Evolutionary conservation across 371 early-diverging fungal species (phyloP), one percentile per base, ranked within the genome.

Genomic region (Mucor sp.): DNA sequence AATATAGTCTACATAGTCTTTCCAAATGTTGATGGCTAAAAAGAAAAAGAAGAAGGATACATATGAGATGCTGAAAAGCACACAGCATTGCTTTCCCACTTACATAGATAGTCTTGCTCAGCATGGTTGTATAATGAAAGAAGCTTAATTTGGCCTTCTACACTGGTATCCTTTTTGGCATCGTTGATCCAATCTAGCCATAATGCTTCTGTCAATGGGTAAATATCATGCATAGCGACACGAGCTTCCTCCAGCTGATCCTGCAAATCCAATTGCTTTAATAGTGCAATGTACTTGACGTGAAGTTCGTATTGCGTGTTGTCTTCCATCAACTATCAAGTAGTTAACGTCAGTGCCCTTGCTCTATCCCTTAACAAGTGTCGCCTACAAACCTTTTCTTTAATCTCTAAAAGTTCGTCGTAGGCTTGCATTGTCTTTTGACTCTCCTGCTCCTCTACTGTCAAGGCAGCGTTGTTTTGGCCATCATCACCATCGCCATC

Each of bases 131-230:
- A 90, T n/a, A 89, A 66, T 0, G 50, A 50, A 0, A 80, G 62
- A 8, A 91, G 35, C n/a, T 66, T 74, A 35, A 37, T 39, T 35
- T 85, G 79, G 11, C 76, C 77, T 62, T 80, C 79, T 23, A 66
- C 69, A 15, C 53, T 53, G 1, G 73, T 73, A 17, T 69, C 57
- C 11, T 67, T 69, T 50, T 74, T 81, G 15, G 84, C 80, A 58
- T 89, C 90, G 9, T 86, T 70, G 64, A 90, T 81, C 91, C 91
- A 91, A 59, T 87, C 87, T 23, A 87, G 58, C 90, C 90, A 91
- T 68, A 91, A 55, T 8, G 69, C 72, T 82, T 88, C 88, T 12
- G 84, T 66, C 12, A 90, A 58, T 17, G 91, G 89, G 68, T 81
- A 90, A 1, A 86, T 50, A n/a, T 74, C 68, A 43, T 84, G 84